Base-by-base conservation (phyloP, 768 basidiomycete genomes). In the Tricholoma hemisulphureum region DNA sequence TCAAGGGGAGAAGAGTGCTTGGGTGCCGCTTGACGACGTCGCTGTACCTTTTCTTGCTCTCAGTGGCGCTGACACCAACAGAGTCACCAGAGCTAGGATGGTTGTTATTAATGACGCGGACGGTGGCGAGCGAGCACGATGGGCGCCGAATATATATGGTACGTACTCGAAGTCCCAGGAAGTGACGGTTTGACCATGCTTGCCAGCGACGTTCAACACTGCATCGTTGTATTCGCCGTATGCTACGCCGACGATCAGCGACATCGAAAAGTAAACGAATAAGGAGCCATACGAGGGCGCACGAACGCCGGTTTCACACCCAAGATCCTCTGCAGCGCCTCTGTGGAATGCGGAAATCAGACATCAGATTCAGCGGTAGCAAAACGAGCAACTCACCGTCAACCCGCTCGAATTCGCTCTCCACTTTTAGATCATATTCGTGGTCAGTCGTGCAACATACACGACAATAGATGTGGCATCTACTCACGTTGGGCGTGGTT, bases 121-220 rank as follows among this genome's bases (percentile, higher is more conserved):
- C 3, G 9, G 7, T 34, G 32, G 32, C 9, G 32, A 13, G 10
- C 10, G 29, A 34, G 9, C 10, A 34, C n/a, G n/a, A n/a, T n/a
- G n/a, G n/a, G n/a, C n/a, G n/a, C n/a, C n/a, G n/a, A n/a, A n/a
- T n/a, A n/a, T n/a, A n/a, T n/a, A n/a, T n/a, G n/a, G n/a, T n/a
- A n/a, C 72, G 11, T 50, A 75, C 75, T 77, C 76, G 28, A 74
- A 71, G 58, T 77, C 76, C 77, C 77, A 79, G 37, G 64, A 64
- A 13, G 67, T 71, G 16, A 76, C 61, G 3, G 61, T 58, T 53
- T 75, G 73, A 1, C 70, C 73, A 9, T 71, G 71, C 11, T 21
- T 46, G 8, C 61, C 65, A 10, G 78, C 69, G 6, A 73, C 74
- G 4, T 68, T 53, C 1, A 62, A 64, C 13, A 79, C 77, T 20